Base-by-base conservation (phyloP, 2,329 filamentous ascomycete species). In the Periconia sp. region DNA sequence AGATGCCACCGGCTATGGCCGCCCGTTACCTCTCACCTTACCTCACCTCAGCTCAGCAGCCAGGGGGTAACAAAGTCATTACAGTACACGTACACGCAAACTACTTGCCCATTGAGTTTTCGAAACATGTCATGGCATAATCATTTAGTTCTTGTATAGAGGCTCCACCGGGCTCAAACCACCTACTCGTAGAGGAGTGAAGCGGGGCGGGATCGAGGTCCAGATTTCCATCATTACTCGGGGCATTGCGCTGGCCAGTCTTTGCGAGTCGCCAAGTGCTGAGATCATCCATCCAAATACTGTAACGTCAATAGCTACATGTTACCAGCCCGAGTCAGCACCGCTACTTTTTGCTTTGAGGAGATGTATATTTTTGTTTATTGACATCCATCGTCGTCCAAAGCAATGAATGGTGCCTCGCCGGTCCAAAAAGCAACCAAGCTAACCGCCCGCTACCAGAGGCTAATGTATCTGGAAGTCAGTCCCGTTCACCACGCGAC, bases 341-440 rank as follows among this genome's bases (percentile, higher is more conserved):
- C 23, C 23, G 23, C 23, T 27, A 27, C n/a, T n/a, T n/a, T n/a
- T n/a, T n/a, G n/a, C n/a, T n/a, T n/a, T n/a, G n/a, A n/a, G n/a
- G n/a, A n/a, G 31, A 33, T 33, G 31, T 8, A 37, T 37, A 14
- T n/a, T 37, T 5, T n/a, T 37, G 11, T 27, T 27, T 27, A 27
- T 27, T 27, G 23, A 27, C 23, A 3, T 27, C n/a, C n/a, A n/a
- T n/a, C n/a, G n/a, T n/a, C n/a, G 8, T 49, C 50, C 42, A 7
- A 23, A 15, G 40, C 59, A 64, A 71, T 70, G 68, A 61, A 62
- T 72, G 68, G 69, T 71, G 68, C 69, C 70, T 68, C 71, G 66
- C 65, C 64, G 57, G 61, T 60, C 60, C 60, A 53, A 51, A 59
- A 59, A 47, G 50, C 53, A 52, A 19, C 50, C 46, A 60, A 47